These are phyloP conservation scores for Nephelium lappaceum DNA, from an alignment of 345 rosid species.

Conservation along the genomic window DNA sequence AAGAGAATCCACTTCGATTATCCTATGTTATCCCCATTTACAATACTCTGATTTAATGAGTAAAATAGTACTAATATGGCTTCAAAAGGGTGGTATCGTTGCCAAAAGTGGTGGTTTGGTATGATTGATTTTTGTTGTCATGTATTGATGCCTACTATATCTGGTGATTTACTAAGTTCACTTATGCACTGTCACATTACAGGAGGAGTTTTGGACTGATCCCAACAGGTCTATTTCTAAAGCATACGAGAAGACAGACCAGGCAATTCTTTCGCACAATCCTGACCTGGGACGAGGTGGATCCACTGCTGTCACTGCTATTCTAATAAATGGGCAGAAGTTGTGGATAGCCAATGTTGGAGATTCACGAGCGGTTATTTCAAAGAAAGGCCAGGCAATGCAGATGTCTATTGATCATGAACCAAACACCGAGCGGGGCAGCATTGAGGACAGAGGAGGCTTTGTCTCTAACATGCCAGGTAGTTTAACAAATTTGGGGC, in stretches of 20 bases:
- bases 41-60: neutral
- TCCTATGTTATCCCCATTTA: neutral
- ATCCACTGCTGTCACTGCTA: slow-evolving; percentile 79
- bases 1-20: neutral
- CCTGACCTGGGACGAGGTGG: slow-evolving; percentile 75
- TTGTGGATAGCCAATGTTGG: slow-evolving; percentile 77
- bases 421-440: slow-evolving; percentile 65
- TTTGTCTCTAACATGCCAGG: slow-evolving; percentile 86
- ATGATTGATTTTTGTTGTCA: neutral
- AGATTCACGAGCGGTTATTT: slow-evolving; percentile 71
- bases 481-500: slow-evolving; percentile 17
- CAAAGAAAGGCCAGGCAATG: slow-evolving; percentile 55
- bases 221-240: slow-evolving; percentile 42
- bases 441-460: slow-evolving; percentile 67
- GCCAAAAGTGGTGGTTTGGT: neutral
- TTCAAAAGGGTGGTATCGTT: neutral
- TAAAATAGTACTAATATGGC: neutral
- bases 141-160: neutral
- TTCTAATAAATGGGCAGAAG: slow-evolving; percentile 54
- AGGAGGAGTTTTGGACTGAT: slow-evolving; percentile 63
- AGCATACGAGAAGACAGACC: slow-evolving; percentile 71
- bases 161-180: neutral
- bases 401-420: slow-evolving; percentile 70
- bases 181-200: slow-evolving; percentile 15
- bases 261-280: slow-evolving; percentile 57